Evolutionary conservation across 106 monocot genomes (phyloP), one percentile per base, ranked within the genome.

Genomic region (Agapanthus africanus): DNA sequence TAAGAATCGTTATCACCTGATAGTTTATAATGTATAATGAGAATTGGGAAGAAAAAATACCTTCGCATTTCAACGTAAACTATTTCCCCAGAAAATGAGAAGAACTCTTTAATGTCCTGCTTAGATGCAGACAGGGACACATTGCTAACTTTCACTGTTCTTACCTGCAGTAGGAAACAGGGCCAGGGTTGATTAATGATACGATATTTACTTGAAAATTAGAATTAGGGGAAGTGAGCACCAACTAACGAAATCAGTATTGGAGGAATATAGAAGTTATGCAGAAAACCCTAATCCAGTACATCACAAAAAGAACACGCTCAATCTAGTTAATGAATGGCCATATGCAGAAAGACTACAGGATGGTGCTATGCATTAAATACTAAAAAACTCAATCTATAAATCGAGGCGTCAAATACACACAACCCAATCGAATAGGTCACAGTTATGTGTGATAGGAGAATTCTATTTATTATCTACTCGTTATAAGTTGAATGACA

Each of bases 11-110:
- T 60, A 7, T 21, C 46, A 73, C 26, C 50, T 40, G 16, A 39
- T 27, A 5, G 59, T 33, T 2, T 15, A 60, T 21, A 30, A 31
- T 8, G 10, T 60, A 31, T 28, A 25, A 68, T 35, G 37, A 21
- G 28, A 61, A 26, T 14, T 10, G 40, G 37, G 44, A 19, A 78
- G 19, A 42, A 8, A 42, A 60, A 60, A 4, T 3, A 92, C 94
- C 88, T 85, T 76, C 69, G 79, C 85, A 83, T 91, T 83, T 95
- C 94, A 63, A 95, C 70, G 66, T 83, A 91, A 49, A 75, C 60
- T 39, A 95, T 83, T 30, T 90, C 80, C 30, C 94, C 94, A 67
- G 94, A 91, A 74, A 95, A 95, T 47, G 87, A 88, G 81, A 95
- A 95, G 75, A 95, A 95, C 40, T 95, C 94, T 68, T 60, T 79